phyloP scores from a whole-genome alignment of 805 yeast genomes.

The Clavispora asparagi region DNA sequence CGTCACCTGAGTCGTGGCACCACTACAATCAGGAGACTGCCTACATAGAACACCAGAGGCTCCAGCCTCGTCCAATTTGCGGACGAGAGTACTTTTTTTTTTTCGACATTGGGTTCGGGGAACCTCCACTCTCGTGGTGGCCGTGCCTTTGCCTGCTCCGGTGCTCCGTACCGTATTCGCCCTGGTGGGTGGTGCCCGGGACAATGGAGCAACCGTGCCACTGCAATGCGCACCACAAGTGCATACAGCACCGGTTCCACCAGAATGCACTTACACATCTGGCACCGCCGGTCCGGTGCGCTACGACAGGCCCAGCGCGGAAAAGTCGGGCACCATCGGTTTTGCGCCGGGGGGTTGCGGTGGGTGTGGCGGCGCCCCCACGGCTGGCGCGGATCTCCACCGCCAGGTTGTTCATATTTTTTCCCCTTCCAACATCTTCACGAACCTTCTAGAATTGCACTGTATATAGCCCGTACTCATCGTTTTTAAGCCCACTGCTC shows the following conservation, averaged over 20 bases:
- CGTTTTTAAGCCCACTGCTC: not conserved
- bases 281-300: not conserved
- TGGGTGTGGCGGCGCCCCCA: too few relatives aligned
- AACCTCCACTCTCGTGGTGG: too few relatives aligned
- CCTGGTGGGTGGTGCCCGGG: not conserved
- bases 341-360: not conserved
- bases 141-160: not conserved
- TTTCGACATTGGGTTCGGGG: too few relatives aligned
- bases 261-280: not conserved
- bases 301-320: not conserved
- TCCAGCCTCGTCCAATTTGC: too few relatives aligned
- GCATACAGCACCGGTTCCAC: not conserved
- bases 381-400: too few relatives aligned
- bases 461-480: conserved; percentile 7
- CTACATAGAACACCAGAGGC: not conserved
- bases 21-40: not conserved
- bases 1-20: conserved; percentile 4
- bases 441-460: conserved; percentile 13
- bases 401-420: not conserved
- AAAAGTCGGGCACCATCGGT: not conserved
- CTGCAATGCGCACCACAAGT: not conserved
- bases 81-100: too few relatives aligned
- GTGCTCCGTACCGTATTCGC: not conserved
- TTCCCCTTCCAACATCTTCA: conserved; percentile 1
- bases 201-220: not conserved